These are phyloP conservation scores for Bacidia rubella DNA, from an alignment of 495 filamentous ascomycete species.

Conservation along the genomic window DNA sequence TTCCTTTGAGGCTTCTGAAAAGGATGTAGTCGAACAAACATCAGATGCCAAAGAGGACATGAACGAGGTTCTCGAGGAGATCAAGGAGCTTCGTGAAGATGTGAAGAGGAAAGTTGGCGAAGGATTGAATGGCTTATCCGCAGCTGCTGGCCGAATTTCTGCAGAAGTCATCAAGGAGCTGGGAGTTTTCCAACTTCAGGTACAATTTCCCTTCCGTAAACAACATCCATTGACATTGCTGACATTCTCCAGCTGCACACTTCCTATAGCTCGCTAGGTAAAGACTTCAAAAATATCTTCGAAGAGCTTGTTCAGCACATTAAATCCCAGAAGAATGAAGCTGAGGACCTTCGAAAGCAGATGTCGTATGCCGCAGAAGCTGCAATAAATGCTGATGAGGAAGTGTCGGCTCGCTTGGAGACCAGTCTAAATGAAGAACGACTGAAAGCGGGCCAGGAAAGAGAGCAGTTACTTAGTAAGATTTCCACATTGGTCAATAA, in stretches of 20 bases:
- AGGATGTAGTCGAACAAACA: constrained; percentile 53
- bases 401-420: constrained; percentile 54
- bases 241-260: constrained; percentile 44
- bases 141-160: constrained; percentile 74
- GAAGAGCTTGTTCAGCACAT: constrained; percentile 62
- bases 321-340: constrained; percentile 64
- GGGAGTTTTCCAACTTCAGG: constrained; percentile 62
- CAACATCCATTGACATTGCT: background rate
- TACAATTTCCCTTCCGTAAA: constrained; percentile 17
- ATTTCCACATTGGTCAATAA: constrained; percentile 62
- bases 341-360: constrained; percentile 53
- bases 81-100: constrained; percentile 72
- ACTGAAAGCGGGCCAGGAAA: constrained; percentile 56
- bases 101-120: constrained; percentile 76
- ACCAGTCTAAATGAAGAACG: constrained; percentile 63
- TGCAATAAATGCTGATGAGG: constrained; percentile 50
- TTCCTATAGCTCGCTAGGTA: constrained; percentile 81
- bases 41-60: constrained; percentile 67
- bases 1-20: constrained; percentile 50
- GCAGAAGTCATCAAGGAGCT: constrained; percentile 85
- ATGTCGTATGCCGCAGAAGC: constrained; percentile 52
- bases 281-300: constrained; percentile 75
- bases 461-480: constrained; percentile 57
- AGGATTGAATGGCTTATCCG: constrained; percentile 70
- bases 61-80: constrained; percentile 82